Conservation (phyloP, 164 flowering plant species). For the Vitis riparia region DNA sequence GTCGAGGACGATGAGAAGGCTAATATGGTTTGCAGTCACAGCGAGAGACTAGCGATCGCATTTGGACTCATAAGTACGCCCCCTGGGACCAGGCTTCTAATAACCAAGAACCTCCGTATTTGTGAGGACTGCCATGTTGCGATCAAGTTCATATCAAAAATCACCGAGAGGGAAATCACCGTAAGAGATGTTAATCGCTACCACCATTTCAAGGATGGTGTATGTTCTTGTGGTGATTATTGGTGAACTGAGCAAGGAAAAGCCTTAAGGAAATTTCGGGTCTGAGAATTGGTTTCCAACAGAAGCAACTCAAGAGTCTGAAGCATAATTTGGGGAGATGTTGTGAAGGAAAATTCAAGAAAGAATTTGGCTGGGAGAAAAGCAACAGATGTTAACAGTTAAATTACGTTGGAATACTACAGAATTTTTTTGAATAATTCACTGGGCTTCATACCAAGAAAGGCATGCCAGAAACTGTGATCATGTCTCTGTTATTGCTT, state of each 20-base stretch:
- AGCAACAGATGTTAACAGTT: too few species aligned
- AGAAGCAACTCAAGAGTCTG: not conserved
- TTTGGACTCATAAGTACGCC: constrained; percentile 52
- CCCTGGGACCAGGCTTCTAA: constrained; percentile 36
- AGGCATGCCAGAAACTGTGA: too few species aligned
- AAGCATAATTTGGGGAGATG: not conserved
- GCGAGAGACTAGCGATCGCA: constrained; percentile 53
- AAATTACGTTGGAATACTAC: too few species aligned
- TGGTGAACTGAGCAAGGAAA: constrained; percentile 30
- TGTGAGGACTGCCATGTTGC: constrained; percentile 62
- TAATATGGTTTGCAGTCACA: constrained; percentile 40
- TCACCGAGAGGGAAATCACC: constrained; percentile 43
- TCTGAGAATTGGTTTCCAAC: not conserved
- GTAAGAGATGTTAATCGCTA: constrained; percentile 52
- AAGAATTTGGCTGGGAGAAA: too few species aligned
- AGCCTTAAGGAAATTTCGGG: not conserved
- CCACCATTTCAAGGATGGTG: constrained; percentile 51
- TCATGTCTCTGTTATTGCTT: too few species aligned
- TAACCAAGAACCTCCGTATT: constrained; percentile 48
- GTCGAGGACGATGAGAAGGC: constrained; percentile 57
- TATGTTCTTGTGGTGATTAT: constrained; percentile 50
- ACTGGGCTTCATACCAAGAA: too few species aligned
- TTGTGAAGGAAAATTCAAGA: too few species aligned
- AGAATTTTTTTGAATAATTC: too few species aligned
- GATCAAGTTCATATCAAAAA: constrained; percentile 45